Conservation (phyloP, 306 rosid genomes). For the Vicia faba region DNA sequence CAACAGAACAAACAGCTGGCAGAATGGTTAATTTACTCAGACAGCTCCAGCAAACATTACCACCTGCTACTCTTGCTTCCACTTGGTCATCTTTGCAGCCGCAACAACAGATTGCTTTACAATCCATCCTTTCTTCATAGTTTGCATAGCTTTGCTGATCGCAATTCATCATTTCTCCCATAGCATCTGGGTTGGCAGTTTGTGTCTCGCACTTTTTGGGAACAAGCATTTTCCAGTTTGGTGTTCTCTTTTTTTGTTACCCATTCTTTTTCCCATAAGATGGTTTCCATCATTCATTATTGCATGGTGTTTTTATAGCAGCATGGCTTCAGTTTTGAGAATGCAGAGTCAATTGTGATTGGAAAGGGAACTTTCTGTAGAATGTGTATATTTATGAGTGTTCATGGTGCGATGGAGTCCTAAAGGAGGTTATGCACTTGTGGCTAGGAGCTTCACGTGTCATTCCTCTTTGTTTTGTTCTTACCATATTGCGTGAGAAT, state of each 20-base stretch:
- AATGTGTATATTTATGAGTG: constrained; percentile 69
- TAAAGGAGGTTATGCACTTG: constrained; percentile 44
- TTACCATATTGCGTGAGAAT: constrained; percentile 49
- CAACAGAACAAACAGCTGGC: constrained; percentile 85
- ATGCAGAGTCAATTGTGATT: constrained; percentile 58
- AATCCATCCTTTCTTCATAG: constrained; percentile 72
- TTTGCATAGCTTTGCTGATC: constrained; percentile 41
- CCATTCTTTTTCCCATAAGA: constrained; percentile 81
- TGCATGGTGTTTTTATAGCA: constrained; percentile 56
- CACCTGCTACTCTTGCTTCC: constrained; percentile 86
- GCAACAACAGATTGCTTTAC: constrained; percentile 92
- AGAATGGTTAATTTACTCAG: constrained; percentile 79
- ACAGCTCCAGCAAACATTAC: constrained; percentile 95
- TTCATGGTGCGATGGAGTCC: constrained; percentile 57
- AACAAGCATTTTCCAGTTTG: constrained; percentile 38
- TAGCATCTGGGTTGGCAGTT: constrained; percentile 40
- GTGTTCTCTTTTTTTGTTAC: constrained; percentile 56
- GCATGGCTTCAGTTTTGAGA: constrained; percentile 59
- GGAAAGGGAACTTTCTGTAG: constrained; percentile 57
- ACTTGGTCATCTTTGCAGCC: constrained; percentile 98
- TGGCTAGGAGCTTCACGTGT: constrained; percentile 45
- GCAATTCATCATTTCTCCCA: constrained; percentile 60
- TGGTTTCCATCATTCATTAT: constrained; percentile 68
- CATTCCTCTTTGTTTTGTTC: constrained; percentile 23
- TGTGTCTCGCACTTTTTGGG: constrained; percentile 43